These are phyloP conservation scores for Ceratocystis lukuohia DNA, from an alignment of 2,329 filamentous ascomycete species.

Conservation along the genomic window DNA sequence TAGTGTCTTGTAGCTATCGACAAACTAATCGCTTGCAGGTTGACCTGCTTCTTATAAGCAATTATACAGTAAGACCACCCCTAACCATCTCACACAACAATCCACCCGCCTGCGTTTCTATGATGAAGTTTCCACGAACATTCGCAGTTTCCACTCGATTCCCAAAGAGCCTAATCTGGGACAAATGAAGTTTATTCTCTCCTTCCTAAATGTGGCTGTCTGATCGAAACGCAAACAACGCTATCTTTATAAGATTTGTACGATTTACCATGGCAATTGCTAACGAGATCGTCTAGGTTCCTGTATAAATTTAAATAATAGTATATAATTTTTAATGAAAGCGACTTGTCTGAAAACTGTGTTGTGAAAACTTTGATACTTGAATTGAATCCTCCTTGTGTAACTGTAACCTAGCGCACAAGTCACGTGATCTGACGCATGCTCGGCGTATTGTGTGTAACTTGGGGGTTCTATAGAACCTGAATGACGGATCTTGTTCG, in stretches of 20 bases:
- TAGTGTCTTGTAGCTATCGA: background rate
- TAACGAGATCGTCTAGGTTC: conserved; percentile 7
- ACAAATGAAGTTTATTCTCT: conserved; percentile 56
- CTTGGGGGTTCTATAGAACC: too few species aligned
- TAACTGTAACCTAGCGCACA: too few species aligned
- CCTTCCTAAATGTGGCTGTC: conserved; percentile 53
- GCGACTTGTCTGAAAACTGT: too few species aligned
- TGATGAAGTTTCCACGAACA: conserved; percentile 65
- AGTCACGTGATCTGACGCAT: too few species aligned
- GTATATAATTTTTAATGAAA: too few species aligned
- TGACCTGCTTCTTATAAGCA: background rate
- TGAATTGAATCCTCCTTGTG: too few species aligned
- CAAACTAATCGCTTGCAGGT: conserved; percentile 6
- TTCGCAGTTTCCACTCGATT: conserved; percentile 86
- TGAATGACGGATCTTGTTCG: too few species aligned
- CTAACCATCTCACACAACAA: background rate
- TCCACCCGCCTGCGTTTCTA: conserved; percentile 24
- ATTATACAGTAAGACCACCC: conserved; percentile 7
- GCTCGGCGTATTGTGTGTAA: too few species aligned
- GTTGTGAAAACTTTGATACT: too few species aligned
- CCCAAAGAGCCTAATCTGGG: conserved; percentile 53
- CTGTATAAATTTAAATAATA: background rate
- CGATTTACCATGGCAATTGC: background rate
- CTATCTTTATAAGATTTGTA: background rate
- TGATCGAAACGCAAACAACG: conserved; percentile 32